Conservation (phyloP, 2,329 filamentous ascomycete species). For the Penicillium sp. region DNA sequence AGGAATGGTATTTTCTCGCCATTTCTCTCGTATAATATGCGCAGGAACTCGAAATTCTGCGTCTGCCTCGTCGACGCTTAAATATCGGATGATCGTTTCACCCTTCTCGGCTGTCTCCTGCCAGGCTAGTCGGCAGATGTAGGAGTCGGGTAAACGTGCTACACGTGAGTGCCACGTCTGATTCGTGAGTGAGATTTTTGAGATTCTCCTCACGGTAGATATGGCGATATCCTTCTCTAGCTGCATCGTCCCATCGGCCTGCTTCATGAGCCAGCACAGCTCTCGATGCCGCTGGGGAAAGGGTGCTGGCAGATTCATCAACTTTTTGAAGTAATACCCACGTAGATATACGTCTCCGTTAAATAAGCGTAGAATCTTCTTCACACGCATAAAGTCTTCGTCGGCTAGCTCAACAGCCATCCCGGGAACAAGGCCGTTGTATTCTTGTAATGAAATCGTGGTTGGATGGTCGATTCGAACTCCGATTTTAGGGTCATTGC, state of each 20-base stretch:
- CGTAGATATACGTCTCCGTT: slow-evolving; percentile 28
- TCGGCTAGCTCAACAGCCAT: slow-evolving; percentile 37
- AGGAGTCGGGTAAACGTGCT: slow-evolving; percentile 19
- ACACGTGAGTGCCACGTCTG: slow-evolving; percentile 19
- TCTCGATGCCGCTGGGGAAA: slow-evolving; percentile 43
- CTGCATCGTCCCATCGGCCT: slow-evolving; percentile 22
- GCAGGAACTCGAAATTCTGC: slow-evolving; percentile 14
- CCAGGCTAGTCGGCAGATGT: slow-evolving; percentile 28
- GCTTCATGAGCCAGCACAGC: slow-evolving; percentile 40
- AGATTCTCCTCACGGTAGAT: slow-evolving; percentile 34
- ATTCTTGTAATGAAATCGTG: not conserved
- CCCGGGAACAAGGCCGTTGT: slow-evolving; percentile 19
- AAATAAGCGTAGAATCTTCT: slow-evolving; percentile 28
- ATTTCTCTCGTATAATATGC: slow-evolving; percentile 24
- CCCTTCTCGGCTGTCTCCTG: slow-evolving; percentile 24
- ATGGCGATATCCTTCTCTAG: slow-evolving; percentile 39
- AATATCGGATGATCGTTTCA: slow-evolving; percentile 26
- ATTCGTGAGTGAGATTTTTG: slow-evolving; percentile 56
- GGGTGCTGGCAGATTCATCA: slow-evolving; percentile 28
- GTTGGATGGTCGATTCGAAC: not conserved
- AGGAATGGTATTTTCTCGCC: slow-evolving; percentile 29
- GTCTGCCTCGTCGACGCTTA: slow-evolving; percentile 30
- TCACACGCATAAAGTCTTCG: slow-evolving; percentile 40
- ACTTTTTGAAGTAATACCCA: slow-evolving; percentile 35
- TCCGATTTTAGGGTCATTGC: slow-evolving; percentile 10